These are phyloP conservation scores for Aspergillus baeticus DNA, from an alignment of 495 filamentous ascomycete species.

Conservation along the genomic window DNA sequence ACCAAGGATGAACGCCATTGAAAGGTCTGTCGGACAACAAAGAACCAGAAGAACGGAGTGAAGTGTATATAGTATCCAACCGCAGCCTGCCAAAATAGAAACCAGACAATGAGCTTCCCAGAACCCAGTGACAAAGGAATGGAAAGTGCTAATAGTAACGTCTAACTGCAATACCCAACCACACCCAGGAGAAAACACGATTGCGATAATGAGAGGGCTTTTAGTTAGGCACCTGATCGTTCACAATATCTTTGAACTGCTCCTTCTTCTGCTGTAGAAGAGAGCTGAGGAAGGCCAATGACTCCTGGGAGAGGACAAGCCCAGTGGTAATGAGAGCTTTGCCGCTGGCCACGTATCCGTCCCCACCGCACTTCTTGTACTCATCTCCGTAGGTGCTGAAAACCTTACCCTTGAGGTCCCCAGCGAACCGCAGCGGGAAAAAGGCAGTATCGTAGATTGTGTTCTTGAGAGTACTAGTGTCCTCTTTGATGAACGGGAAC, in stretches of 20 bases:
- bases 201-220: conserved; percentile 15
- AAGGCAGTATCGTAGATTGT: conserved; percentile 62
- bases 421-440: conserved; percentile 63
- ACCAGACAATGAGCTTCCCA: conserved; percentile 1
- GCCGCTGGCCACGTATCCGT: conserved; percentile 63
- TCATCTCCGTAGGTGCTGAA: conserved; percentile 69
- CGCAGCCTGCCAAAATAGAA: conserved; percentile 7
- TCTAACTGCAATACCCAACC: conserved; percentile 9
- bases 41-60: background rate
- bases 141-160: conserved; percentile 3
- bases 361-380: conserved; percentile 72
- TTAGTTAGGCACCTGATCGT: conserved; percentile 50
- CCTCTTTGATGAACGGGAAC: conserved; percentile 87
- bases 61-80: conserved; percentile 13
- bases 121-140: conserved; percentile 1
- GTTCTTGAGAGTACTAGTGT: conserved; percentile 71
- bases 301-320: conserved; percentile 68
- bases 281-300: conserved; percentile 55
- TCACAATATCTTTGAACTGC: conserved; percentile 55
- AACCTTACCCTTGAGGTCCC: conserved; percentile 74
- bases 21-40: conserved; percentile 1
- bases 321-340: conserved; percentile 76
- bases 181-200: conserved; percentile 13
- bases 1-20: background rate
- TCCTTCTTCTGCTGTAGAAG: conserved; percentile 60